A percentile compares a stretch with the other conserved stretches of the same genome.
Evolutionary conservation across 2,329 filamentous ascomycete genomes (phyloP).

Genomic region (Amphichorda felina): DNA sequence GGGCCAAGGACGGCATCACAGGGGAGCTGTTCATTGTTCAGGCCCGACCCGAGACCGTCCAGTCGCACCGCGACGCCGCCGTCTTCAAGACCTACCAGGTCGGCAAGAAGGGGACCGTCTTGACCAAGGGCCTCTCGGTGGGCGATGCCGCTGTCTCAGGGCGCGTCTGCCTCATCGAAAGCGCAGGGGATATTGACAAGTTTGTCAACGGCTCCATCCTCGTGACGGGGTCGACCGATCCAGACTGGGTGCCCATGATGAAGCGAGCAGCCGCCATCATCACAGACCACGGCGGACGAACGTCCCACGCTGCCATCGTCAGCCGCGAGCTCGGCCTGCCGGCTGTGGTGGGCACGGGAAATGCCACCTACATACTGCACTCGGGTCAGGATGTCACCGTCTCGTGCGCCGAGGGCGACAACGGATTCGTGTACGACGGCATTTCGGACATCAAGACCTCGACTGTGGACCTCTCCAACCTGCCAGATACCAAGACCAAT

Average conservation of each 20-base stretch:
- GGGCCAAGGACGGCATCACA: slow-evolving; percentile 20
- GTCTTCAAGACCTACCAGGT: slow-evolving; percentile 20
- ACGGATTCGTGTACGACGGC: slow-evolving; percentile 23
- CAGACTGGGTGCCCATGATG: slow-evolving; percentile 26
- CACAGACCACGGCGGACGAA: slow-evolving; percentile 23
- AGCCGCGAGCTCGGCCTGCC: slow-evolving; percentile 25
- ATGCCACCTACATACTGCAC: slow-evolving; percentile 22
- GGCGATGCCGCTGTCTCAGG: slow-evolving; percentile 20
- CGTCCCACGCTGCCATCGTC: slow-evolving; percentile 26
- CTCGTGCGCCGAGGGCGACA: slow-evolving; percentile 23
- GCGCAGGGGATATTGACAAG: slow-evolving; percentile 15
- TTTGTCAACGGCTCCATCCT: slow-evolving; percentile 21
- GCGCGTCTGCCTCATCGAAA: slow-evolving; percentile 17
- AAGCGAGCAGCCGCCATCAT: slow-evolving; percentile 21
- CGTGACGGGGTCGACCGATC: slow-evolving; percentile 21
- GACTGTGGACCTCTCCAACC: slow-evolving; percentile 14
- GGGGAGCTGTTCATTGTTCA: slow-evolving; percentile 21
- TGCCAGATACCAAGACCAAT: slow-evolving; percentile 14
- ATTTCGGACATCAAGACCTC: slow-evolving; percentile 17
- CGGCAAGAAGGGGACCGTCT: slow-evolving; percentile 12
- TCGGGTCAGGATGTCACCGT: slow-evolving; percentile 23
- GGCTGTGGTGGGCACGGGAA: slow-evolving; percentile 21
- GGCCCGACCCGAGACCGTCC: slow-evolving; percentile 22
- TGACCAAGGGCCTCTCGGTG: slow-evolving; percentile 17
- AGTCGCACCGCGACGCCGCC: slow-evolving; percentile 16